phyloP scores from a whole-genome alignment of 2,329 filamentous ascomycete genomes.

The Fusarium sp. region DNA sequence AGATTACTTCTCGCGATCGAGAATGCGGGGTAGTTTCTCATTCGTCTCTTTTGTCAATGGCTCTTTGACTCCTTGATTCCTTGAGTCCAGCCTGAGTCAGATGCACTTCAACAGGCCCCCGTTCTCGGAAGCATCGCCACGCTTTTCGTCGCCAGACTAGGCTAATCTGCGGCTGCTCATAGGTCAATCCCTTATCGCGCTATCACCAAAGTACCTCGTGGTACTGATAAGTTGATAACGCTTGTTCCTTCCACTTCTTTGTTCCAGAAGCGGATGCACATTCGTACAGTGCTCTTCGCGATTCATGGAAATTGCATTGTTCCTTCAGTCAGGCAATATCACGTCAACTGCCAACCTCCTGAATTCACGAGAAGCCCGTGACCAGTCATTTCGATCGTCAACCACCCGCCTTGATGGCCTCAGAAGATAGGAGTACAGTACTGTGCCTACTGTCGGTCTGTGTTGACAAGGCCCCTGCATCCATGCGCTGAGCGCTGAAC shows the following conservation, averaged over 20 bases:
- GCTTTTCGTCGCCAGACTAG: constrained; percentile 16
- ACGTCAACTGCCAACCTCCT: constrained; percentile 9
- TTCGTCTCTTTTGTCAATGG: constrained; percentile 3
- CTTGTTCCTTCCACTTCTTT: constrained; percentile 14
- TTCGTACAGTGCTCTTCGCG: not conserved
- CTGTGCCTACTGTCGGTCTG: constrained; percentile 17
- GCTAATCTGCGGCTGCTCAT: constrained; percentile 35
- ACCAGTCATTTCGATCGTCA: constrained; percentile 31
- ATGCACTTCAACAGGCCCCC: constrained; percentile 21
- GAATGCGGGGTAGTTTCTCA: constrained; percentile 20
- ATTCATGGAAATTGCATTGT: constrained; percentile 2
- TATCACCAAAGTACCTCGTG: constrained; percentile 7
- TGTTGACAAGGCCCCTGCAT: constrained; percentile 13
- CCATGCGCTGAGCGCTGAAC: constrained; percentile 13
- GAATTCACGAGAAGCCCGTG: not conserved
- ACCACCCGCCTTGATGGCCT: constrained; percentile 29
- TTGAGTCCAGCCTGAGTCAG: constrained; percentile 29
- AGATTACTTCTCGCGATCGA: constrained; percentile 2
- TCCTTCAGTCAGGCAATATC: constrained; percentile 4
- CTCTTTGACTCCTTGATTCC: not conserved
- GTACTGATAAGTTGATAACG: constrained; percentile 31
- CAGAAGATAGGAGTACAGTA: constrained; percentile 26
- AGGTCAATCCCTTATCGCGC: constrained; percentile 41
- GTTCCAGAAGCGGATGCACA: constrained; percentile 8
- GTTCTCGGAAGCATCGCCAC: constrained; percentile 42